These are phyloP conservation scores for Basipetospora chlamydospora DNA, from an alignment of 2,329 filamentous ascomycete genomes.

Conservation along the genomic window DNA sequence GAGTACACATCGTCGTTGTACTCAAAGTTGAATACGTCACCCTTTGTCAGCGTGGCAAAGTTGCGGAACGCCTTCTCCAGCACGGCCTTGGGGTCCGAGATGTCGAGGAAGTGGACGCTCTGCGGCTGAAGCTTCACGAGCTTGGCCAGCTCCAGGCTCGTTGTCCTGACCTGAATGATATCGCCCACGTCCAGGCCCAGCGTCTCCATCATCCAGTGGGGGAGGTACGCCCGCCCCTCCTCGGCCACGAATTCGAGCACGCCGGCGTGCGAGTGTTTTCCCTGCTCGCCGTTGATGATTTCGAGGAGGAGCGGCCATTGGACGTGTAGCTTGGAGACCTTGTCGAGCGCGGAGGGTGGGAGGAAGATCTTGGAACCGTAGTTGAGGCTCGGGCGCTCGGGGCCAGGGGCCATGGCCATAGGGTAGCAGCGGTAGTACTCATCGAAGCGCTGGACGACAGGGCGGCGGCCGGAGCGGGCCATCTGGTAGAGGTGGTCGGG, in stretches of 20 bases:
- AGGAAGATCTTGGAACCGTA: conserved; percentile 96
- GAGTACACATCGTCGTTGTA: conserved; percentile 94
- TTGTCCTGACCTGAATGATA: conserved; percentile 87
- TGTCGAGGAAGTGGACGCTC: conserved; percentile 84
- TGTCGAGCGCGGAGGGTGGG: conserved; percentile 91
- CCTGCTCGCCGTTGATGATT: conserved; percentile 74
- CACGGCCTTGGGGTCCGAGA: conserved; percentile 92
- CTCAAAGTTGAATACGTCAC: conserved; percentile 87
- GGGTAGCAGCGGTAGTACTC: conserved; percentile 98
- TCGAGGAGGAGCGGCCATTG: conserved; percentile 97
- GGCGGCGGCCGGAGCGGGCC: conserved; percentile 28
- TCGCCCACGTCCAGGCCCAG: conserved; percentile 82
- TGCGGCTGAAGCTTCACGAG: conserved; percentile 97
- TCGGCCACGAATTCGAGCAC: conserved; percentile 96
- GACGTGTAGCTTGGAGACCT: conserved; percentile 88
- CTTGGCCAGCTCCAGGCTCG: conserved; percentile 75
- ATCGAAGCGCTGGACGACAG: conserved; percentile 67
- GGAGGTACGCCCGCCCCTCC: conserved; percentile 89
- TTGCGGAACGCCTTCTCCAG: conserved; percentile 93
- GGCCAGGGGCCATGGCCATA: conserved; percentile 81
- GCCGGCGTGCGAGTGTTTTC: conserved; percentile 76
- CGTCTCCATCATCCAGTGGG: conserved; percentile 96
- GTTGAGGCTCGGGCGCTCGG: conserved; percentile 80
- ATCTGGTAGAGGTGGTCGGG: conserved; percentile 34
- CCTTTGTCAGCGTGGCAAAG: conserved; percentile 85